Evolutionary conservation across 331 rosid genomes (phyloP).

Genomic region (Pyracantha coccinea): DNA sequence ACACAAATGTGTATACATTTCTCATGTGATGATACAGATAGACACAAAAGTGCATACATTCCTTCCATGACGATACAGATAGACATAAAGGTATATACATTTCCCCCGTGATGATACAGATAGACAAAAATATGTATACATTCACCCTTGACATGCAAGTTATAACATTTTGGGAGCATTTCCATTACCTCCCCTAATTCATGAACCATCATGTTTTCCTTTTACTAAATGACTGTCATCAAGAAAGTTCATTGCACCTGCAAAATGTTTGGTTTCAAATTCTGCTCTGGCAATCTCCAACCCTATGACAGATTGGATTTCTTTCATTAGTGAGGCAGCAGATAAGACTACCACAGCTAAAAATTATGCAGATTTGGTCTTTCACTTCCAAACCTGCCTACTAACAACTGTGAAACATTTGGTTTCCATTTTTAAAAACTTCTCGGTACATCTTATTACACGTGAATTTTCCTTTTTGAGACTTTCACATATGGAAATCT

Average conservation of each 20-base stretch:
- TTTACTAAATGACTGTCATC: background rate
- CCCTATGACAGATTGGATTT: no score
- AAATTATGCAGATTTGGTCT: no score
- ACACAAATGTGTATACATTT: no score
- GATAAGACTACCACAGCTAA: no score
- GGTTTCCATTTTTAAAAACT: background rate
- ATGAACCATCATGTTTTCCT: background rate
- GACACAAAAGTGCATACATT: background rate
- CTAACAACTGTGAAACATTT: background rate
- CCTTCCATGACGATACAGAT: fast-evolving
- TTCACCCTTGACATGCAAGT: background rate
- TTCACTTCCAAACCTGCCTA: background rate
- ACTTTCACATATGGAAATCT: no score
- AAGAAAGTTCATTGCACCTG: background rate
- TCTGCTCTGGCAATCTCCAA: no score
- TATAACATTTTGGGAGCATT: background rate
- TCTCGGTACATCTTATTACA: no score
- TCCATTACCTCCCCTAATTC: background rate
- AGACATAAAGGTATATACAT: no score
- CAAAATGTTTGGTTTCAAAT: background rate
- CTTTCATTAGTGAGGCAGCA: no score
- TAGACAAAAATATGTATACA: no score
- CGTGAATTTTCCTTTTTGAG: fast-evolving
- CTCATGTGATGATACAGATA: background rate
- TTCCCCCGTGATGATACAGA: no score